Percentiles rank a stretch among this genome's conserved stretches.
Conservation (phyloP, 768 basidiomycete genomes). For the Boletales sp. region DNA sequence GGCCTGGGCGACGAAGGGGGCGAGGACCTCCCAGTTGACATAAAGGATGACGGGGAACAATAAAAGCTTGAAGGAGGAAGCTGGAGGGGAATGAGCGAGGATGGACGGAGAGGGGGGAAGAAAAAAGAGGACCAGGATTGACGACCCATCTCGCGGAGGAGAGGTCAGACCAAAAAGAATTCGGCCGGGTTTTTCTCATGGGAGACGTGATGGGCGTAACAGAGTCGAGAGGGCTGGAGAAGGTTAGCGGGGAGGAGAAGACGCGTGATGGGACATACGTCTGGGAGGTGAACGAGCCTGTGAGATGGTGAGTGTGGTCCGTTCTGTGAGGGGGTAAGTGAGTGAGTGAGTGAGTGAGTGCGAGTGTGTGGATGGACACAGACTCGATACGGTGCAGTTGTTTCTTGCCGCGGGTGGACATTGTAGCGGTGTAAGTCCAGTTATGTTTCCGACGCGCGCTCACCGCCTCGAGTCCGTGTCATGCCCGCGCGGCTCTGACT, state of each 20-base stretch:
- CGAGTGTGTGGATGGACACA: not conserved
- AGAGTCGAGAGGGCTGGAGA: not conserved
- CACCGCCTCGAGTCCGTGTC: conserved; percentile 55
- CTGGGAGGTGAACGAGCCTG: not conserved
- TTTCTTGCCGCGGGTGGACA: not conserved
- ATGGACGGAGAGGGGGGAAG: not conserved
- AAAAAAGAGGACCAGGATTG: conserved; percentile 49
- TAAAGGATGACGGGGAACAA: conserved; percentile 58
- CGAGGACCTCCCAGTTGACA: conserved; percentile 58
- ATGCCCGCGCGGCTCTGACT: conserved; percentile 55
- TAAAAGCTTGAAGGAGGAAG: conserved; percentile 64
- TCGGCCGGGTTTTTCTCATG: conserved; percentile 6
- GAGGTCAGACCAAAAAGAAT: conserved; percentile 46
- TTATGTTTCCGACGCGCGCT: conserved; percentile 56
- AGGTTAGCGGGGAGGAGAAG: not conserved
- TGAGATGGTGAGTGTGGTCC: not conserved
- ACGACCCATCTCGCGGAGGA: conserved; percentile 64
- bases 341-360: too few relatives aligned
- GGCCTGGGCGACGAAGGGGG: conserved; percentile 43
- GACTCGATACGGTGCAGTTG: not conserved
- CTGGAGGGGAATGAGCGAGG: conserved; percentile 31
- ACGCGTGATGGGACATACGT: not conserved
- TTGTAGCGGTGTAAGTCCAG: too few relatives aligned
- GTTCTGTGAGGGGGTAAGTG: not conserved
- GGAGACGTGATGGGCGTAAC: conserved; percentile 16